Evolutionary conservation across 345 rosid species (phyloP).

Genomic region (Gynandropsis gynandra): DNA sequence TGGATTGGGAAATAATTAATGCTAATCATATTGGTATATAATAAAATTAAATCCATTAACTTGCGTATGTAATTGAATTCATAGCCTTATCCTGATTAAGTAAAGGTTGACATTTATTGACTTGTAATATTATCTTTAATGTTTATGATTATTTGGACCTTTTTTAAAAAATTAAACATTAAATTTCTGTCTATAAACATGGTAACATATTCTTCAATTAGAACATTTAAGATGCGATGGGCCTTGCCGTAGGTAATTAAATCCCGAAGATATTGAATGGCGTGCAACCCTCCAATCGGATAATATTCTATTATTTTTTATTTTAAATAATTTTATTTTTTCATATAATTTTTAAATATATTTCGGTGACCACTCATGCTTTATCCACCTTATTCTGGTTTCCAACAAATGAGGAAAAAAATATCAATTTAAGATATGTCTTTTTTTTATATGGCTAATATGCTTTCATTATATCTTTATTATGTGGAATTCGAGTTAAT

Average conservation of each 20-base stretch:
- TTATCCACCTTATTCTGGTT: conserved; percentile 16
- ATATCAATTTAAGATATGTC: background rate
- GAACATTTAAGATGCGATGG: conserved; percentile 9
- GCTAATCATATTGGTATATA: background rate
- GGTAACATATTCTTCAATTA: no score
- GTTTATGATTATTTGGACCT: no score
- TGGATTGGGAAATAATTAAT: conserved; percentile 6
- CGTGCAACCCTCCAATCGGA: conserved; percentile 27
- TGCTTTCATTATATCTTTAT: background rate
- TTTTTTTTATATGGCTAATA: conserved; percentile 13
- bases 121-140: no score
- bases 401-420: conserved; percentile 10
- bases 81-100: no score
- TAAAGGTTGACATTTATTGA: no score
- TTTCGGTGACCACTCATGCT: conserved; percentile 25
- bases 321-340: background rate
- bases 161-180: no score
- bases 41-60: no score
- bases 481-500: no score
- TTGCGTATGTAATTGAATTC: conserved; percentile 4
- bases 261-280: conserved; percentile 16
- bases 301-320: conserved; percentile 9
- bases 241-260: background rate
- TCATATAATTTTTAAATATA: background rate
- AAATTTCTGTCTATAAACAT: no score